Evolutionary conservation across 2,329 filamentous ascomycete genomes (phyloP), one percentile per base, ranked within the genome.

Genomic region (Xylaria hypoxylon): DNA sequence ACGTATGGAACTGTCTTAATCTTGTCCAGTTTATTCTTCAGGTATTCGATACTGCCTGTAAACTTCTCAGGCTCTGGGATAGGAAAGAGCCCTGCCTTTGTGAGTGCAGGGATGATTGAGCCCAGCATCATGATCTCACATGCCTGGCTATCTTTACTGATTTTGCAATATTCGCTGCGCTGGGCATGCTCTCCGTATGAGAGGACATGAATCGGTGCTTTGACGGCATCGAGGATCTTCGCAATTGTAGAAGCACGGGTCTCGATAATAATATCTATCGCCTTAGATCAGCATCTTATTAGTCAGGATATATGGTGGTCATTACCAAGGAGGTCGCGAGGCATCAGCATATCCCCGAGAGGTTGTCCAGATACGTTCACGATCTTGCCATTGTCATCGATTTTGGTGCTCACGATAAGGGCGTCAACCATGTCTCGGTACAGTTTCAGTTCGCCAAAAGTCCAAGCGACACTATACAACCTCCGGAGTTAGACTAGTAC

Each of bases 111-210:
- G 2, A 74, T 62, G 1, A 61, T 57, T 2, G 71, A 74, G 24
- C 73, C 75, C 2, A 77, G 53, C 69, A 77, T 71, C 70, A 75
- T 75, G 3, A 60, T 53, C 35, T 74, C 73, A 19, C 75, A 77
- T 42, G 68, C 64, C 2, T 67, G 53, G 15, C 19, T 44, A 19
- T 71, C 60, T 17, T 51, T 62, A 17, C 69, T 62, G 2, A 73
- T 51, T 51, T 71, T 72, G 65, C 74, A 75, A 50, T 69, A 74
- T 11, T 33, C 31, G 10, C 5, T 22, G 5, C 19, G 44, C 13
- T 62, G 11, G 11, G 42, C 13, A 35, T 28, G 31, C 8, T 65
- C 44, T 55, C 57, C 51, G 4, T 51, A 50, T 4, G 65, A 65
- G 11, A 73, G 56, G 17, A 57, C 59, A 1, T 64, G 31, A 10